A percentile compares a stretch with the other conserved stretches of the same genome.
These are phyloP conservation scores for Gossypium thurberi DNA, from an alignment of 345 rosid species.

Conservation along the genomic window DNA sequence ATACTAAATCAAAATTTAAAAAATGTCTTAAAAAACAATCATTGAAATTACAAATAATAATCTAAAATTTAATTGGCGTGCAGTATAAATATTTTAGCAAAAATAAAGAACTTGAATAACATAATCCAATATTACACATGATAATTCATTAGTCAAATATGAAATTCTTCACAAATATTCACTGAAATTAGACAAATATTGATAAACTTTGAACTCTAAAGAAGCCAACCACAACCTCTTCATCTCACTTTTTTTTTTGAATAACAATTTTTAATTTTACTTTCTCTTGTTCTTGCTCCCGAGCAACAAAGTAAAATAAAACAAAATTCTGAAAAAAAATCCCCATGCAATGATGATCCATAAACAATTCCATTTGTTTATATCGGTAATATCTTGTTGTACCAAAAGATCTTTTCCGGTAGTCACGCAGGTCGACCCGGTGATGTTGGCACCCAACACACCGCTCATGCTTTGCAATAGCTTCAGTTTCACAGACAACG, in stretches of 20 bases:
- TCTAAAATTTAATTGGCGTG: not conserved
- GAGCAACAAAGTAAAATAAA: conserved; percentile 61
- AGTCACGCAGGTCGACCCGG: conserved; percentile 68
- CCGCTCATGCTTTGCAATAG: conserved; percentile 55
- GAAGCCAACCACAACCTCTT: not conserved
- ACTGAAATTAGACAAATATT: not conserved
- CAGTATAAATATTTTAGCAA: too few relatives aligned
- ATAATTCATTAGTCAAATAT: not conserved
- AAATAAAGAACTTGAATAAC: too few relatives aligned
- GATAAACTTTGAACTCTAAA: not conserved
- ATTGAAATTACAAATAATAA: conserved; percentile 15
- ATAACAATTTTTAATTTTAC: conserved; percentile 14
- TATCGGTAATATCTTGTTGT: conserved; percentile 68
- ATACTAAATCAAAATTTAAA: too few relatives aligned
- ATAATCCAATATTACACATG: not conserved
- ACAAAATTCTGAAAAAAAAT: conserved; percentile 75
- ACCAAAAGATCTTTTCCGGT: conserved; percentile 56
- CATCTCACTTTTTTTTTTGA: not conserved
- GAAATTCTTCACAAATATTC: not conserved
- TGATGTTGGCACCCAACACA: conserved; percentile 50
- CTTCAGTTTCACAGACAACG: conserved; percentile 40
- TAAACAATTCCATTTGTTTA: conserved; percentile 79
- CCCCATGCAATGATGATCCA: conserved; percentile 98
- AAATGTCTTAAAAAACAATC: too few relatives aligned
- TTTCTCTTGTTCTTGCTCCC: conserved; percentile 94